Conservation (phyloP, 148 eudicot genomes). For the Talinum fruticosum region DNA sequence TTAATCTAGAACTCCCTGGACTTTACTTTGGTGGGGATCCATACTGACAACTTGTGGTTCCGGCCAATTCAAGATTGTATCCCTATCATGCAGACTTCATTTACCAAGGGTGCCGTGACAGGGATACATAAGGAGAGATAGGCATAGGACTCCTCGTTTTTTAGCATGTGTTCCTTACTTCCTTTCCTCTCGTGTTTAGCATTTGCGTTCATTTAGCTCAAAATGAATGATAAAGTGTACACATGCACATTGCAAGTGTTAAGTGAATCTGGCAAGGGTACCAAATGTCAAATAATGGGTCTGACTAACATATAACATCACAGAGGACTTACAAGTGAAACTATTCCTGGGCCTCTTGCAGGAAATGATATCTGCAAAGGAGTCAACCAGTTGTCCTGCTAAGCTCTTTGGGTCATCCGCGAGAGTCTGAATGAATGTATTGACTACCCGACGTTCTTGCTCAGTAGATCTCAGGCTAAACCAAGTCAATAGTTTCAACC, state of each 20-base stretch:
- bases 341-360: slow-evolving; percentile 63
- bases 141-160: too few relatives aligned
- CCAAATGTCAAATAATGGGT: neutral
- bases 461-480: slow-evolving; percentile 80
- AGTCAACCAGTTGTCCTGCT: slow-evolving; percentile 76
- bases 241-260: neutral
- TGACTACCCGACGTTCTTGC: slow-evolving; percentile 81
- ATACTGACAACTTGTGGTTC: too few relatives aligned
- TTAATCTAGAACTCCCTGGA: too few relatives aligned
- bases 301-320: neutral
- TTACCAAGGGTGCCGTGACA: too few relatives aligned
- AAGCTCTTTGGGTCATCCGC: slow-evolving; percentile 75
- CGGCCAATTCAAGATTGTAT: too few relatives aligned
- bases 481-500: slow-evolving; percentile 84
- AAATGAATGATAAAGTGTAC: neutral
- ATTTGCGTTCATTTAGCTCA: neutral
- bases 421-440: slow-evolving; percentile 68
- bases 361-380: slow-evolving; percentile 70
- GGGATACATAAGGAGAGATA: too few relatives aligned
- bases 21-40: too few relatives aligned
- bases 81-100: too few relatives aligned
- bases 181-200: neutral
- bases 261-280: neutral
- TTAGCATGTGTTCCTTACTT: neutral
- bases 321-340: slow-evolving; percentile 11